Percentiles rank a stretch among this genome's conserved stretches.
These are phyloP conservation scores for Danielozyma ontarioensis DNA, from an alignment of 805 yeast genomes.

Conservation along the genomic window DNA sequence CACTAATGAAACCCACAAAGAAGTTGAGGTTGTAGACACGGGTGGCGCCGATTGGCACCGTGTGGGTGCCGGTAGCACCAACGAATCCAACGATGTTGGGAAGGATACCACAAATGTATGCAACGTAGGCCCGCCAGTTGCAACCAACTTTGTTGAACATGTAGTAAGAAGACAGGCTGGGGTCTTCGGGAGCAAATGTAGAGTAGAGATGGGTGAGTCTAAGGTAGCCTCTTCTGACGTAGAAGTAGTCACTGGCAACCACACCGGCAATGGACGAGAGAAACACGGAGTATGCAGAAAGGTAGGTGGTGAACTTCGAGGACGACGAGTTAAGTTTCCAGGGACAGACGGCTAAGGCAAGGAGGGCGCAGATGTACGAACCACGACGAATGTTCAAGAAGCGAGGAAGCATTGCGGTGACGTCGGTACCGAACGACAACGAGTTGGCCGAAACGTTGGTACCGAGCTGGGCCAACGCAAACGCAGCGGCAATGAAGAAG, in stretches of 20 bases:
- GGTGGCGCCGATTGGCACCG: conserved; percentile 74
- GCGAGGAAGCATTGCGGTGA: conserved; percentile 60
- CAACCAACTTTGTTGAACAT: conserved; percentile 58
- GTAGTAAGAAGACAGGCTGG: conserved; percentile 37
- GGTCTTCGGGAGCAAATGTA: conserved; percentile 29
- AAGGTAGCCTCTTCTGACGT: conserved; percentile 67
- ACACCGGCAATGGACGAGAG: conserved; percentile 81
- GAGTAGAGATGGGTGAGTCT: conserved; percentile 61
- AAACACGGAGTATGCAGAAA: conserved; percentile 79
- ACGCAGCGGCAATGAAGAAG: conserved; percentile 64
- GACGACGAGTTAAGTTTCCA: conserved; percentile 69
- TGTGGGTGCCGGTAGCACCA: conserved; percentile 67
- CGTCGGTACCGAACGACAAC: conserved; percentile 67
- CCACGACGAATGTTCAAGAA: conserved; percentile 75
- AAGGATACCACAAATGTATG: conserved; percentile 73
- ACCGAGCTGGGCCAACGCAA: conserved; percentile 73
- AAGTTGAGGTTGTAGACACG: conserved; percentile 69
- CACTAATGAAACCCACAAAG: conserved; percentile 65
- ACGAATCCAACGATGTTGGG: conserved; percentile 88
- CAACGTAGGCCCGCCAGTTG: conserved; percentile 81
- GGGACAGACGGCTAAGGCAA: conserved; percentile 72
- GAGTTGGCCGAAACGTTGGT: conserved; percentile 73
- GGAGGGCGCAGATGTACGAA: conserved; percentile 66
- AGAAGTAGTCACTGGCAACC: conserved; percentile 57
- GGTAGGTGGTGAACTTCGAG: conserved; percentile 70